Percentiles rank a stretch among this genome's conserved stretches.
These are phyloP conservation scores for Argentina anserina DNA, from an alignment of 306 rosid species.

Conservation along the genomic window DNA sequence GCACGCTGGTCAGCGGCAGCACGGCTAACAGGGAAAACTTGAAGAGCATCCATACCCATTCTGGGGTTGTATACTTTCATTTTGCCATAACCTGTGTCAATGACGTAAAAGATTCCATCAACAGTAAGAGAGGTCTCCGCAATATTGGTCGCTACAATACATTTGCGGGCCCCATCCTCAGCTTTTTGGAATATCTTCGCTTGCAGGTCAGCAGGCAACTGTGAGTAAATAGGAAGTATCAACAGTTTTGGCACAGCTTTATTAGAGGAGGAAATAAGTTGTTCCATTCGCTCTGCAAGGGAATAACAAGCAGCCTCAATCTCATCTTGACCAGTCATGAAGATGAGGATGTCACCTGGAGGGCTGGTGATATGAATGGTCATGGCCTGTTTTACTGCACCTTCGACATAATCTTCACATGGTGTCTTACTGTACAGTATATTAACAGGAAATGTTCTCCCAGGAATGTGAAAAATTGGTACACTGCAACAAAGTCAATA, in stretches of 20 bases:
- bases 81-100: constrained; percentile 94
- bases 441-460: constrained; percentile 96
- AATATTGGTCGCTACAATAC: constrained; percentile 95
- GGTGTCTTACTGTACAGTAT: constrained; percentile 85
- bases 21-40: constrained; percentile 92
- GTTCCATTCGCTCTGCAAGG: constrained; percentile 91
- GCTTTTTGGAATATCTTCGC: constrained; percentile 94
- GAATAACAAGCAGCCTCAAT: constrained; percentile 97
- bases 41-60: constrained; percentile 99
- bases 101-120: constrained; percentile 90
- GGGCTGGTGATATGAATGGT: constrained; percentile 96
- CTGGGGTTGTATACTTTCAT: constrained; percentile 98
- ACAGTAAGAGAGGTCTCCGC: constrained; percentile 97
- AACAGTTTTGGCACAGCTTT: constrained; percentile 81
- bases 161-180: constrained; percentile 95
- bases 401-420: constrained; percentile 95
- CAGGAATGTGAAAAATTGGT: constrained; percentile 84
- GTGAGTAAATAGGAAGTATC: constrained; percentile 96
- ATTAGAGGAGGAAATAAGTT: constrained; percentile 62
- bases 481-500: constrained; percentile 58
- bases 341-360: constrained; percentile 93
- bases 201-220: constrained; percentile 98
- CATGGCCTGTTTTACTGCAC: constrained; percentile 98
- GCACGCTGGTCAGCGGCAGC: constrained; percentile 99
- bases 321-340: constrained; percentile 99